Percentiles rank a stretch among this genome's conserved stretches.
Conservation (phyloP, 1,139 yeast species). For the Lipomyces yarrowii region DNA sequence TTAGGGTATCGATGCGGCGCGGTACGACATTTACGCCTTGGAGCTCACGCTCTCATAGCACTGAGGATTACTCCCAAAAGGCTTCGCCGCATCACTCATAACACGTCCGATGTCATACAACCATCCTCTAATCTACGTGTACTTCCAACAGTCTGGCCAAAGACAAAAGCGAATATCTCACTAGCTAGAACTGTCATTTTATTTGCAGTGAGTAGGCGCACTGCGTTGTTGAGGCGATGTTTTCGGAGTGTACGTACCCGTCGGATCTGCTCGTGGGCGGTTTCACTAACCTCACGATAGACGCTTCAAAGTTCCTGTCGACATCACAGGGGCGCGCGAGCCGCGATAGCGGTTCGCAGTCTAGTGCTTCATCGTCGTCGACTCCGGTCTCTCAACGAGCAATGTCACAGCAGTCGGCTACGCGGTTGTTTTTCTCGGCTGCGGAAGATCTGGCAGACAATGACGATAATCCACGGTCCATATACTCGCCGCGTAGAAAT, state of each 20-base stretch:
- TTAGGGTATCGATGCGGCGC: not conserved
- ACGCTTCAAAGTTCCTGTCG: constrained; percentile 46
- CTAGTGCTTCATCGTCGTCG: constrained; percentile 14
- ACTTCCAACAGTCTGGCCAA: not conserved
- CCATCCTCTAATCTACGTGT: not conserved
- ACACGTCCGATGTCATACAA: not conserved
- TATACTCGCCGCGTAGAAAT: constrained; percentile 25
- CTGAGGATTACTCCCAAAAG: not conserved
- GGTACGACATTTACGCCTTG: not conserved
- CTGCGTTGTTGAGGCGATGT: constrained; percentile 30
- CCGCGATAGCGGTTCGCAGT: constrained; percentile 5
- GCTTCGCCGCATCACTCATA: not conserved
- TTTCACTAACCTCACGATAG: constrained; percentile 30
- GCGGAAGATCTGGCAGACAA: constrained; percentile 36
- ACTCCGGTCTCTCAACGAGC: constrained; percentile 1
- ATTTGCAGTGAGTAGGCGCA: not conserved
- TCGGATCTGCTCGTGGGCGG: not conserved
- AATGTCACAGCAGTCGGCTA: constrained; percentile 23
- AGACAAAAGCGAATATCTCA: not conserved
- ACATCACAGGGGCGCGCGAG: constrained; percentile 40
- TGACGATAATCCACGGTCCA: constrained; percentile 30
- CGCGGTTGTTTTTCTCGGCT: constrained; percentile 42
- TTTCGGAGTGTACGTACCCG: constrained; percentile 39
- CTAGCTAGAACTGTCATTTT: not conserved
- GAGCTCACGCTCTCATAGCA: not conserved